A percentile compares a stretch with the other conserved stretches of the same genome.
These are phyloP conservation scores for Dactylellina leptospora DNA, from an alignment of 2,329 filamentous ascomycete species.

Conservation along the genomic window DNA sequence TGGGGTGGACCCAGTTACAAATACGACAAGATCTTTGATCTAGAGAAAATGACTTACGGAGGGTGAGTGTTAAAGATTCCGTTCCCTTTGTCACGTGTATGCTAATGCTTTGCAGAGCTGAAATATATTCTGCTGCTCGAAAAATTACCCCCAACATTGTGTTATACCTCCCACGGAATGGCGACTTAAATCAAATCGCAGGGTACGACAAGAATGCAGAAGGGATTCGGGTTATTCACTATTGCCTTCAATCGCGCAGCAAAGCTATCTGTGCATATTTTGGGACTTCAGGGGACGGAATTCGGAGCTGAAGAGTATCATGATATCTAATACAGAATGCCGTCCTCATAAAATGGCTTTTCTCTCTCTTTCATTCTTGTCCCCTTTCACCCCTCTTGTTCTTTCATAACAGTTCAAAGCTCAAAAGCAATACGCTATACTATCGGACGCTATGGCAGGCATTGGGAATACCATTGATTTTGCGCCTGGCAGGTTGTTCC, in stretches of 20 bases:
- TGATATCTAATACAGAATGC: background rate
- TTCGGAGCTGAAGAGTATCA: constrained; percentile 4
- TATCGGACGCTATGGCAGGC: constrained; percentile 9
- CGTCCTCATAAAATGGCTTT: background rate
- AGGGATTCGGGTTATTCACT: constrained; percentile 82
- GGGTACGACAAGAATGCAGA: constrained; percentile 62
- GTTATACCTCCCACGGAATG: constrained; percentile 85
- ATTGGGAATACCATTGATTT: constrained; percentile 24
- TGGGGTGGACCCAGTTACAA: constrained; percentile 77
- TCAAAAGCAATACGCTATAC: background rate
- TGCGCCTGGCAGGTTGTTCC: constrained; percentile 9
- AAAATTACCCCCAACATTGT: constrained; percentile 67
- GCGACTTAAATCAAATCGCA: constrained; percentile 81
- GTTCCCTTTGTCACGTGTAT: background rate
- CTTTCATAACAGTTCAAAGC: background rate
- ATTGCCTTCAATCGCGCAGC: constrained; percentile 70
- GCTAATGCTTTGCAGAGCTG: constrained; percentile 66
- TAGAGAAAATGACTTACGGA: constrained; percentile 75
- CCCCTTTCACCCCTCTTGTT: background rate
- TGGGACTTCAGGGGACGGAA: constrained; percentile 27
- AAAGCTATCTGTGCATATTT: constrained; percentile 51
- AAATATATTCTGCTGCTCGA: constrained; percentile 70
- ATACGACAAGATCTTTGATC: constrained; percentile 77
- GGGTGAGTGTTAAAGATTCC: constrained; percentile 34
- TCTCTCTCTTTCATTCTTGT: background rate